Evolutionary conservation across 352 stramenopile species (phyloP), one percentile per base, ranked within the genome.

Genomic region (Phytophthora rubi): DNA sequence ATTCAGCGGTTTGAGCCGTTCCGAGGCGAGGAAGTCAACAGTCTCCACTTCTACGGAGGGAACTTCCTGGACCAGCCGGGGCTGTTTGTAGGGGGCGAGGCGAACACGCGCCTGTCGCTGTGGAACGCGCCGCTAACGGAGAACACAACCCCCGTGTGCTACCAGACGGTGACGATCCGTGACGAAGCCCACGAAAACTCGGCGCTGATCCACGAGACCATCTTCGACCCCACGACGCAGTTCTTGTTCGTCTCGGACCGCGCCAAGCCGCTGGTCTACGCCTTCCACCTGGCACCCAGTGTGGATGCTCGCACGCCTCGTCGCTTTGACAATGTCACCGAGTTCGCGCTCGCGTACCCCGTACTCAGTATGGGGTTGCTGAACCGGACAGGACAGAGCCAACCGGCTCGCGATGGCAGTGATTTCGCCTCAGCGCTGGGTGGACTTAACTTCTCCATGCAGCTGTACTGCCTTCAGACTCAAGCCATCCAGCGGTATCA

Each of bases 401-500:
- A 88, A 30, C 32, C 83, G 52, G 47, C 74, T 51, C 65, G 77
- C 60, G 74, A 76, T 59, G 57, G 67, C 30, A 70, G 76, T 58
- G 72, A 84, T 65, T 42, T 71, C 28, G 23, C 62, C 30, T 71
- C 65, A 26, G 33, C 59, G 15, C 15, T 70, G 30, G 65, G 59
- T 64, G 70, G 62, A 8, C 58, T 82, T 9, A 79, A 85, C 35
- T 86, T 91, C 23, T 83, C 78, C 9, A 95, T 95, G 86, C 86
- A 94, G 68, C 71, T 94, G 6, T 95, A 91, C 51, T 91, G 83
- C 51, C 63, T 94, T 7, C 88, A 95, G 68, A 94, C 88, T 1
- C 83, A 94, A 18, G 88, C 88, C 18, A 95, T 95, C 65, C 88
- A 95, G 70, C 86, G 88, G 10, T 95, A 95, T 70, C 81, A 91